These are phyloP conservation scores for Vitis hybrid DNA, from an alignment of 177 flowering plant species.

Conservation along the genomic window DNA sequence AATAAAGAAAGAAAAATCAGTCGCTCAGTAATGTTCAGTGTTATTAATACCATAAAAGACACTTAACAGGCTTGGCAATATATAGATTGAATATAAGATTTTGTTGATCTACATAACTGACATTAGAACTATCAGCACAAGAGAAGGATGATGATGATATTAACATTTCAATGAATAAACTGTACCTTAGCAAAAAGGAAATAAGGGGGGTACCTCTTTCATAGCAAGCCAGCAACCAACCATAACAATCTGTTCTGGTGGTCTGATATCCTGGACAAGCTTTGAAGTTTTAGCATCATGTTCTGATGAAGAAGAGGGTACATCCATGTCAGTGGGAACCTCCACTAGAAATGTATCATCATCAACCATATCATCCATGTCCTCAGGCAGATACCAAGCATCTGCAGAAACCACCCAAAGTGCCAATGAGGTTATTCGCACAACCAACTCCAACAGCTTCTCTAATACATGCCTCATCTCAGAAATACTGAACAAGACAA, in stretches of 20 bases:
- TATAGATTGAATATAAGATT: neutral
- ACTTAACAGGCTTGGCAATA: neutral
- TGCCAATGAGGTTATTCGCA: slow-evolving; percentile 84
- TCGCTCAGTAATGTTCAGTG: neutral
- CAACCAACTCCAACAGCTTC: slow-evolving; percentile 69
- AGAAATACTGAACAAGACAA: slow-evolving; percentile 35
- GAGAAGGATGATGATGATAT: slow-evolving; percentile 1
- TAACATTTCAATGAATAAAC: slow-evolving; percentile 1
- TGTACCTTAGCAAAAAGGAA: neutral
- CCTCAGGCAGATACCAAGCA: slow-evolving; percentile 92
- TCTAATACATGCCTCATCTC: slow-evolving; percentile 69
- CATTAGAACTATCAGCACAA: neutral
- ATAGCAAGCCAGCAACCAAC: slow-evolving; percentile 99
- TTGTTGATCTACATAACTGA: neutral
- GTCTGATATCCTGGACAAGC: slow-evolving; percentile 29
- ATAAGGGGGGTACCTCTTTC: slow-evolving; percentile 73
- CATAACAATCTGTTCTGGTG: slow-evolving; percentile 85
- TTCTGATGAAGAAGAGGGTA: slow-evolving; percentile 23
- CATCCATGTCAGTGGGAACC: slow-evolving; percentile 35
- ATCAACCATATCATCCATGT: slow-evolving; percentile 69
- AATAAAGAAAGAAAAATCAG: neutral
- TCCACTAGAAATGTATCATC: slow-evolving; percentile 56
- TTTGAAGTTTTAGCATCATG: slow-evolving; percentile 27
- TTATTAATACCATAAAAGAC: neutral
- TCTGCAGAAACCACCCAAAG: slow-evolving; percentile 98